Base-by-base conservation (phyloP, 2,329 filamentous ascomycete genomes). In the Monosporascus sp. region DNA sequence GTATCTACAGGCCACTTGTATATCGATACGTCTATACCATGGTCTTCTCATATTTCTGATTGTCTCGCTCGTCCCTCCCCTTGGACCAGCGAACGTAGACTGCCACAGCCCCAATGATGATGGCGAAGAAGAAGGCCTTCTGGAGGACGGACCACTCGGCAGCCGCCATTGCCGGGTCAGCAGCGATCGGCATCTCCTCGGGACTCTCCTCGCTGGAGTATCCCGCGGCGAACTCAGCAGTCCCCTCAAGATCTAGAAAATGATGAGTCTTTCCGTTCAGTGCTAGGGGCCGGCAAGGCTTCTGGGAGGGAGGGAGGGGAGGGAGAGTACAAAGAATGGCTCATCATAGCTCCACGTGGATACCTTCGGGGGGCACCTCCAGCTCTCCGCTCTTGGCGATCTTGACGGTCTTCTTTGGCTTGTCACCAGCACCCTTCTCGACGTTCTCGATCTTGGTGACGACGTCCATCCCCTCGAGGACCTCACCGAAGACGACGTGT, bases 401-500 rank as follows among this genome's bases (percentile, higher is more conserved):
- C 79, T 85, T 92, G 74, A 94, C 78, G 20, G 78, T 69, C 74
- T 85, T 74, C 58, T 70, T 69, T 27, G 90, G 90, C 75, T 84
- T 88, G 76, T 92, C 88, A 63, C 82, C 81, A 45, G 77, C 63
- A 59, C 70, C 73, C 70, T 88, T 93, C 67, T 81, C 72, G 61
- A 79, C 78, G 64, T 86, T 83, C 79, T 94, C 86, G 65, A 94
- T 91, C 78, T 85, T 84, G 68, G 88, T 84, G 61, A 94, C 81
- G 58, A 94, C 71, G 6, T 93, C 88, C 74, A 88, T 89, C 70
- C 90, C 90, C 78, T 94, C 89, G 63, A 94, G 79, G 61, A 95
- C 87, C 75, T 95, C 89, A 69, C 89, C 89, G 70, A 94, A 94
- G 68, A 94, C 89, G 66, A 94, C 90, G 76, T 94, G 89, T 65